A percentile compares a stretch with the other conserved stretches of the same genome.
These are phyloP conservation scores for Fragaria iinumae DNA, from an alignment of 306 rosid genomes.

Conservation along the genomic window DNA sequence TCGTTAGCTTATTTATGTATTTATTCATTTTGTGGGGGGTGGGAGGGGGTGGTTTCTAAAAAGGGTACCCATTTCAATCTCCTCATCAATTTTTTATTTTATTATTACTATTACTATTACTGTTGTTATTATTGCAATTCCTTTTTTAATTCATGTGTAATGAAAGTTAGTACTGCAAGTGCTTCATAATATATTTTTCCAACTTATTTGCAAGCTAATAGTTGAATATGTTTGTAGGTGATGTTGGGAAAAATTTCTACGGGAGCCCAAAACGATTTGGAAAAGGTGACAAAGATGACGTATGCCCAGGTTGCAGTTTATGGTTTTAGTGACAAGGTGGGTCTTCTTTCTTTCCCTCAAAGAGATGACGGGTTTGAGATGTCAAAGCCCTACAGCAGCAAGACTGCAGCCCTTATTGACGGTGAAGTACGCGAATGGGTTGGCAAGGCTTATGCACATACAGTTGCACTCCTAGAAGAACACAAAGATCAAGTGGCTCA, in stretches of 20 bases:
- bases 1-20: not conserved
- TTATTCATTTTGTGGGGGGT: not conserved
- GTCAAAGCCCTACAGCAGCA: slow-evolving; percentile 82
- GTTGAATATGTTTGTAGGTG: slow-evolving; percentile 46
- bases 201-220: not conserved
- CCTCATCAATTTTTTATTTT: too few species aligned
- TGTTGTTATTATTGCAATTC: too few species aligned
- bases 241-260: slow-evolving; percentile 81
- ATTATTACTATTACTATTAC: too few species aligned
- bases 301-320: slow-evolving; percentile 93
- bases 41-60: too few species aligned
- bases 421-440: slow-evolving; percentile 89
- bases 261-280: slow-evolving; percentile 93
- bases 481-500: slow-evolving; percentile 74
- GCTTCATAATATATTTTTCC: not conserved
- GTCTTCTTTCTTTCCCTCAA: slow-evolving; percentile 87
- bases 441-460: slow-evolving; percentile 57
- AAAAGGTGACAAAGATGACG: slow-evolving; percentile 95
- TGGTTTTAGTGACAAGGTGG: slow-evolving; percentile 94
- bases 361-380: slow-evolving; percentile 59
- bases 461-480: slow-evolving; percentile 58
- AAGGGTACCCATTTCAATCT: too few species aligned
- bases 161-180: not conserved
- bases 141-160: not conserved
- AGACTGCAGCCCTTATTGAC: slow-evolving; percentile 81